phyloP scores from a whole-genome alignment of 371 early-diverging fungal species.

The Lichtheimia ramosa region DNA sequence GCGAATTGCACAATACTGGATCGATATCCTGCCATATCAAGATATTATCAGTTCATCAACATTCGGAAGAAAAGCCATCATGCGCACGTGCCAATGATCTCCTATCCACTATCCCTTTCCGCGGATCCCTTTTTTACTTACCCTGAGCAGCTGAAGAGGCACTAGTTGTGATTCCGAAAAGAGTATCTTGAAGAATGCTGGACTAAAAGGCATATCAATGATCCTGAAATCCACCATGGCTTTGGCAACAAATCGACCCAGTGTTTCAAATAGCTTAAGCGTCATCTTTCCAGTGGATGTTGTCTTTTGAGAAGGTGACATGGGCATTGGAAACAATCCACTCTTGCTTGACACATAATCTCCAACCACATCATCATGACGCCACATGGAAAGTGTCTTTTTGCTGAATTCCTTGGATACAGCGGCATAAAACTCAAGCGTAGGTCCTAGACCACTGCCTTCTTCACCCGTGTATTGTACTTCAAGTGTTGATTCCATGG shows the following conservation, averaged over 20 bases:
- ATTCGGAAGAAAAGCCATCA: too few species aligned
- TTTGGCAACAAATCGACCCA: constrained; percentile 88
- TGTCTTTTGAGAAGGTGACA: neutral
- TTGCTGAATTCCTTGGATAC: constrained; percentile 75
- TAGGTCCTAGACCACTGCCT: constrained; percentile 92
- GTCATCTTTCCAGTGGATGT: neutral
- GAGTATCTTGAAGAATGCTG: constrained; percentile 70
- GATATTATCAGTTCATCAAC: neutral
- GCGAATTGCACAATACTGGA: constrained; percentile 62
- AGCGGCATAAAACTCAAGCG: constrained; percentile 85
- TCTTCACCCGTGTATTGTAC: constrained; percentile 90
- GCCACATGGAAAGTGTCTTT: constrained; percentile 56
- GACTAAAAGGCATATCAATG: constrained; percentile 80
- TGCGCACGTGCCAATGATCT: too few species aligned
- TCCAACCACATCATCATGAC: constrained; percentile 32
- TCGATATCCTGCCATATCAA: constrained; percentile 55
- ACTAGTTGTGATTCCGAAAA: constrained; percentile 30
- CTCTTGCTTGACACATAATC: neutral
- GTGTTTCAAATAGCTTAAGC: constrained; percentile 47
- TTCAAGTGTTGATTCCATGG: constrained; percentile 70
- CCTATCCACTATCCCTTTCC: too few species aligned
- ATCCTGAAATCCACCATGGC: constrained; percentile 84
- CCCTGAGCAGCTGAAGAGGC: constrained; percentile 14
- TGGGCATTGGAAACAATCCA: constrained; percentile 1
- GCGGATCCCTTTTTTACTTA: neutral